phyloP scores from a whole-genome alignment of 371 early-diverging fungal genomes.

The Entomophthora muscae region DNA sequence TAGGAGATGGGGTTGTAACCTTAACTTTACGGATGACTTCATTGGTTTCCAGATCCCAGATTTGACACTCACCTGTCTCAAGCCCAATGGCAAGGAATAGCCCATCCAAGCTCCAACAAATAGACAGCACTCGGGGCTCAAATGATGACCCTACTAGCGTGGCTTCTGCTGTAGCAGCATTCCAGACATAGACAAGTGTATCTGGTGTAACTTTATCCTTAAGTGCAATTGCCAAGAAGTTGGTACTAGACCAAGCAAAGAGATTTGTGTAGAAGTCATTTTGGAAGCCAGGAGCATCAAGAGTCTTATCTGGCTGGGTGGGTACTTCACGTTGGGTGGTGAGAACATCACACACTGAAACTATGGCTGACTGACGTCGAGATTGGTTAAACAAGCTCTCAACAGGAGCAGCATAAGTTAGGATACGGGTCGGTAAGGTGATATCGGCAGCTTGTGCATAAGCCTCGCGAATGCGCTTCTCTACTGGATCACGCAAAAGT shows the following conservation, averaged over 20 bases:
- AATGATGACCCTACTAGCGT: slow-evolving; percentile 58
- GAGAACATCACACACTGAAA: not conserved
- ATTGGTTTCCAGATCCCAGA: slow-evolving; percentile 67
- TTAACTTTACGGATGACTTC: slow-evolving; percentile 44
- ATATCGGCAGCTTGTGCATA: not conserved
- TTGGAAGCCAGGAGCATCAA: slow-evolving; percentile 80
- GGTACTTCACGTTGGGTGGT: slow-evolving; percentile 41
- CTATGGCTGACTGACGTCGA: not conserved
- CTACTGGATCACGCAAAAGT: not conserved
- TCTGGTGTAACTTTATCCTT: slow-evolving; percentile 79
- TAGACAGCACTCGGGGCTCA: slow-evolving; percentile 42
- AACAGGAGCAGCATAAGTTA: not conserved
- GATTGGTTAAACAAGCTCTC: not conserved
- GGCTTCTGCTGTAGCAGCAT: slow-evolving; percentile 3
- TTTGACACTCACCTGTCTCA: slow-evolving; percentile 56
- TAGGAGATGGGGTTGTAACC: slow-evolving; percentile 50
- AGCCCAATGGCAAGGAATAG: slow-evolving; percentile 71
- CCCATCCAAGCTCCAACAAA: slow-evolving; percentile 66
- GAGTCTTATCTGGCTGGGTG: slow-evolving; percentile 45
- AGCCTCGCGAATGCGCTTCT: not conserved
- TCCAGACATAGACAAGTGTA: slow-evolving; percentile 33
- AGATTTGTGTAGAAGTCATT: slow-evolving; percentile 98
- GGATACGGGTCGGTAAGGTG: not conserved
- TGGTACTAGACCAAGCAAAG: slow-evolving; percentile 79
- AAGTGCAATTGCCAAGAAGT: slow-evolving; percentile 77